phyloP scores from a whole-genome alignment of 495 filamentous ascomycete species.

The Penicillium odoratum region DNA sequence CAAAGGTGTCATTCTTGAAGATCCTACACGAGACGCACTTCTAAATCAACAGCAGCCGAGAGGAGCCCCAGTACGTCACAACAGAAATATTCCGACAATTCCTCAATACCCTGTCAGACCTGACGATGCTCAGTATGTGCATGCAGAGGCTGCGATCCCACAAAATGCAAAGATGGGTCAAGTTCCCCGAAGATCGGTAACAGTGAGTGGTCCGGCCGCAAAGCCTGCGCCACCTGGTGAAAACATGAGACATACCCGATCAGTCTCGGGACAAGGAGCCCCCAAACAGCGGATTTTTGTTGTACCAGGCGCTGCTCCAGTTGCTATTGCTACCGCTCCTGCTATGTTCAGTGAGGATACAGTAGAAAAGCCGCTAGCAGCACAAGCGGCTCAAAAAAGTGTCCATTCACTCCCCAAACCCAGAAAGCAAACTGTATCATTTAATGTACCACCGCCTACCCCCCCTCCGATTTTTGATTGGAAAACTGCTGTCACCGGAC shows the following conservation, averaged over 20 bases:
- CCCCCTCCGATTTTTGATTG: slow-evolving; percentile 48
- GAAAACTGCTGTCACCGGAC: slow-evolving; percentile 39
- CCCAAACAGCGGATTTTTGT: slow-evolving; percentile 6
- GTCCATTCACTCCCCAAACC: slow-evolving; percentile 32
- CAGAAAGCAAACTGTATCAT: slow-evolving; percentile 46
- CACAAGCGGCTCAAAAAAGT: slow-evolving; percentile 23
- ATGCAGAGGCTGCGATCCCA: slow-evolving; percentile 14
- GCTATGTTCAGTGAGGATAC: not conserved
- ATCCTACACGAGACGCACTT: slow-evolving; percentile 4
- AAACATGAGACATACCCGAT: slow-evolving; percentile 10
- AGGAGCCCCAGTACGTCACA: slow-evolving; percentile 17
- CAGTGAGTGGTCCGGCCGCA: slow-evolving; percentile 28
- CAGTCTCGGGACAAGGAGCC: slow-evolving; percentile 19
- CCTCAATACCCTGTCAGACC: slow-evolving; percentile 18
- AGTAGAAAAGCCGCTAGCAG: slow-evolving; percentile 15
- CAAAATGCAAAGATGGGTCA: slow-evolving; percentile 24
- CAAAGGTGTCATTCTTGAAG: slow-evolving; percentile 5
- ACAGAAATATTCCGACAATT: slow-evolving; percentile 19
- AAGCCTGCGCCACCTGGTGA: slow-evolving; percentile 17
- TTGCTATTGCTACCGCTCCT: not conserved
- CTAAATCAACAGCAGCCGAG: slow-evolving; percentile 11
- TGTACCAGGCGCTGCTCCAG: not conserved
- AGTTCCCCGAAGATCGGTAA: slow-evolving; percentile 31
- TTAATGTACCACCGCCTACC: slow-evolving; percentile 49
- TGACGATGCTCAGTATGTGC: slow-evolving; percentile 22